These are phyloP conservation scores for Pleurotus djamor DNA, from an alignment of 768 basidiomycete genomes.

Conservation along the genomic window DNA sequence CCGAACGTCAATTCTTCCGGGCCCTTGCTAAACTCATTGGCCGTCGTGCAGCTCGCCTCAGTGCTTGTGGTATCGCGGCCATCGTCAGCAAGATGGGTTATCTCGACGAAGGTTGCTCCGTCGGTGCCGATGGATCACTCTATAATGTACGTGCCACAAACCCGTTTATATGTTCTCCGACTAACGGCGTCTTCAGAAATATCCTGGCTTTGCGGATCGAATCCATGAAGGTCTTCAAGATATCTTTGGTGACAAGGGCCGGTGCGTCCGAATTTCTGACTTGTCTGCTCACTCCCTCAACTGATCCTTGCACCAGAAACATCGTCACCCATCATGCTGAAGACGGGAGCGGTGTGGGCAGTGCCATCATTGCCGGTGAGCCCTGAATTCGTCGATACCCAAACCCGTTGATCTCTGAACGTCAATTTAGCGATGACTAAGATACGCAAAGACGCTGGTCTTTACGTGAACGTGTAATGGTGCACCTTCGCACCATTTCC, in stretches of 20 bases:
- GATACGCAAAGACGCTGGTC: conserved; percentile 65
- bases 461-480: conserved; percentile 48
- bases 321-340: conserved; percentile 84
- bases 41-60: conserved; percentile 84
- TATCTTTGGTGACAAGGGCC: conserved; percentile 95
- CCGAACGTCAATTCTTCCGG: conserved; percentile 97
- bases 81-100: conserved; percentile 95
- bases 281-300: background rate
- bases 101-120: conserved; percentile 84
- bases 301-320: conserved; percentile 35
- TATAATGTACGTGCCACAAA: conserved; percentile 70
- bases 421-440: conserved; percentile 80
- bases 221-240: conserved; percentile 92
- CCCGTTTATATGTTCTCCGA: background rate
- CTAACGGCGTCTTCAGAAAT: conserved; percentile 70
- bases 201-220: conserved; percentile 91
- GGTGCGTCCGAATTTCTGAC: conserved; percentile 41
- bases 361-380: conserved; percentile 85
- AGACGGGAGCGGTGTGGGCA: conserved; percentile 93
- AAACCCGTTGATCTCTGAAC: background rate
- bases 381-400: background rate
- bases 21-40: conserved; percentile 89
- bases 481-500: background rate
- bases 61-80: conserved; percentile 94
- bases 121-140: conserved; percentile 92